Evolutionary conservation across 108 stramenopile species (phyloP), one percentile per base, ranked within the genome.

Genomic region (Fragilaria crotonensis): DNA sequence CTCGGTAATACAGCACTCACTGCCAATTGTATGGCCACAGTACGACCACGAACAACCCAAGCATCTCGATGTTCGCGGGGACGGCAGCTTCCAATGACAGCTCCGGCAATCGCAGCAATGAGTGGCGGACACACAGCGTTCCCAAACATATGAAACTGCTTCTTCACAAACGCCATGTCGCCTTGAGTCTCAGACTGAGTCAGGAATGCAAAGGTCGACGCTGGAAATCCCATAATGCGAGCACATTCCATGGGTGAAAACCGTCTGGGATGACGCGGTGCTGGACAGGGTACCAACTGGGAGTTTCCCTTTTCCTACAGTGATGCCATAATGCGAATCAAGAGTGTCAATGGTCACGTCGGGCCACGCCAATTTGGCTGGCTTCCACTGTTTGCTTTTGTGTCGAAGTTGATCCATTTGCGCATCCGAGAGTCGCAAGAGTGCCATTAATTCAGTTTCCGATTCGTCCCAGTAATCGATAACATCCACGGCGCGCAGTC

Each of bases 121-220:
- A 89, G 27, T 22, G 88, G 88, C 22, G 88, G 88, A 56, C 88
- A 89, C 0, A 89, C 88, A 25, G 88, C 80, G 66, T 89, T 89
- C 19, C 85, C 81, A 25, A 78, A 46, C 79, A 80, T 75, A 45
- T 70, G 60, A 62, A 61, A 66, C 30, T 66, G 30, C 36, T 57
- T 54, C 31, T 84, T 83, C 11, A 70, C 47, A 71, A 81, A 72
- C 4, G 79, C 83, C 83, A 80, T 83, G 23, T 78, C 73, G 25
- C 81, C 79, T 62, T 82, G 76, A 30, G 48, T 31, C 11, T 63
- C 44, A 26, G 36, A 52, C 33, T 47, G 52, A 21, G 56, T 59
- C 52, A 58, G 32, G 58, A 45, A 52, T 70, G 77, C 59, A 29
- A 48, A 30, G 49, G 60, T 83, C 0, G 66, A 54, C 21, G 82